Conservation (phyloP, 2,329 filamentous ascomycete species). For the Endothia cerciana region DNA sequence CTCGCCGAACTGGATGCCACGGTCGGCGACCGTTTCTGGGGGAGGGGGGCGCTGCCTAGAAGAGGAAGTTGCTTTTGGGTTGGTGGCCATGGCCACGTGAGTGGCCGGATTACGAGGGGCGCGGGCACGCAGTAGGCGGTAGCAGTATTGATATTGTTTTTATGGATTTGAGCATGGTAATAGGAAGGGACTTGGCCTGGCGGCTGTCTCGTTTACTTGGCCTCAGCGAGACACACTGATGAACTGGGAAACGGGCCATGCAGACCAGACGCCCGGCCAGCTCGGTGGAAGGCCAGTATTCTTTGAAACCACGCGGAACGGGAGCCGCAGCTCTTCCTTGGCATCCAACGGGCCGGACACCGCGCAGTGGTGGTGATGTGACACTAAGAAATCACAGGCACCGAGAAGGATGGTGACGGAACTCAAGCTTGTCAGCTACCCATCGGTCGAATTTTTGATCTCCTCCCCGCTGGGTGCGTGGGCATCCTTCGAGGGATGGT, state of each 20-base stretch:
- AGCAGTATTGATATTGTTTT: neutral
- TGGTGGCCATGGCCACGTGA: neutral
- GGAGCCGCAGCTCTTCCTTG: neutral
- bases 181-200: too few species aligned
- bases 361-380: neutral
- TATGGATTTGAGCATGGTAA: neutral
- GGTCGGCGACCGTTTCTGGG: neutral
- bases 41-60: constrained; percentile 3
- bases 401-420: constrained; percentile 1
- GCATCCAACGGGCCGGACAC: neutral
- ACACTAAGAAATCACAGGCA: neutral
- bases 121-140: neutral
- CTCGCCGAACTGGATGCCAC: constrained; percentile 1
- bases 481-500: constrained; percentile 1
- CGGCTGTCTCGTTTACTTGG: too few species aligned
- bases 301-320: too few species aligned
- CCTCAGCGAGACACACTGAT: too few species aligned
- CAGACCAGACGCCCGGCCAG: too few species aligned
- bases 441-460: neutral
- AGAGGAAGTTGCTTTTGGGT: constrained; percentile 9
- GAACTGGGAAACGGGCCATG: too few species aligned
- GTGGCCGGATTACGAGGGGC: neutral
- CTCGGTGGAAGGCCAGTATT: too few species aligned
- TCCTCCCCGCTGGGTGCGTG: neutral
- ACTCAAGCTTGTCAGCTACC: neutral